Base-by-base conservation (phyloP, 148 eudicot species). In the Rhododendron williamsianum region DNA sequence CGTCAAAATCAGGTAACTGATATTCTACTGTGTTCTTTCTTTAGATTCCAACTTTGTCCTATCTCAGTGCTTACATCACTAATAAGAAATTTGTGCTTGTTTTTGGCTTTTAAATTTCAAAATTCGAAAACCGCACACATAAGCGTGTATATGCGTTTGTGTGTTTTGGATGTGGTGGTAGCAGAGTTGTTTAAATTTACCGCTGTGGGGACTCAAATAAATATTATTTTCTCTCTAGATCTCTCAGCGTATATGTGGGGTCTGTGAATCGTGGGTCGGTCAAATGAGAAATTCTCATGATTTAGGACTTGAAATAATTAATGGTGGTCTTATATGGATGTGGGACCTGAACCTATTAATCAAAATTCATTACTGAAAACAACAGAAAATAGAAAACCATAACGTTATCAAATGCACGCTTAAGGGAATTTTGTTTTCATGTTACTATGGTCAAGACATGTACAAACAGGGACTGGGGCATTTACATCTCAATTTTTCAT, bases 61-160 rank as follows among this genome's bases (percentile, higher is more conserved):
- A 54, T 56, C 58, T 56, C 27, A 38, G 16, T 74, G 81, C 21
- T 81, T 65, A 81, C 87, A 82, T 88, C 51, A 82, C 51, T 25
- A 30, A 9, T 6, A 67, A n/a, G 71, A 63, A 51, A 56, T 9
- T 25, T 41, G 41, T 18, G 56, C 13, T 76, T 69, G 71, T 71
- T 41, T 63, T 4, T n/a, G 12, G 9, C 9, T 9, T 11, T 82
- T 82, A 9, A 19, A 82, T 33, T 56, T 82, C 3, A 65, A 58
- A 58, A 19, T 58, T 58, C 25, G 0, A 58, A 16, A 18, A 54
- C 16, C 60, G 16, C 21, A 15, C 60, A 54, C 21, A 3, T 18
- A 54, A 52, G 56, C 23, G 65, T 58, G 65, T 21, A 58, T 18
- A 56, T 15, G 63, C 1, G 19, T 56, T 16, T 56, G 3, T 58